Base-by-base conservation (phyloP, 2,329 filamentous ascomycete species). In the Chaetomiaceae sp. region DNA sequence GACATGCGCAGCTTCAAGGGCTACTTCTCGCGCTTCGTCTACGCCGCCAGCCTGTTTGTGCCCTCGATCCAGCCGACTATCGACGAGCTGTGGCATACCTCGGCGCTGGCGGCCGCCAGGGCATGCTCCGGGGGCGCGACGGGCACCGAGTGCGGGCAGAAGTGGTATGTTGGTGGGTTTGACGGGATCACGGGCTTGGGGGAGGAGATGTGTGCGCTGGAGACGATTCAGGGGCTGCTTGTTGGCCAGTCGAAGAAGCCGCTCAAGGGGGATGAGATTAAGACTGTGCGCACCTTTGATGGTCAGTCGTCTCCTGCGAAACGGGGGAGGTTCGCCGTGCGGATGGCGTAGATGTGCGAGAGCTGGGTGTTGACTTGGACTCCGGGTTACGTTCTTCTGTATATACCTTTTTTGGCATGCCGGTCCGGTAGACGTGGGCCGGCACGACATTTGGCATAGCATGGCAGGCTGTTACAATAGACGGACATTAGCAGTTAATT, bases 1-100 rank as follows among this genome's bases (percentile, higher is more conserved):
- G 84, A 88, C 67, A 83, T 84, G 75, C 78, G 76, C 61, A 82
- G 80, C 8, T 87, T 85, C 77, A 89, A 89, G 70, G 84, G 77
- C 39, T 85, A 84, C 65, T 74, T 87, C 27, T 74, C 82, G 23
- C 81, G 83, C 51, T 85, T 83, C 71, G 79, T 86, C 72, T 84
- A 78, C 70, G 74, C 78, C 42, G 76, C 81, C 3, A 74, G 80
- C 31, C 65, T 76, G 47, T 73, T 85, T 69, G 73, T 82, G 54
- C 81, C 84, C 9, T 76, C 75, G 19, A 77, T 84, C 19, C 68
- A 70, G 3, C 51, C 68, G 3, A 69, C 72, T 4, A 73, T 87
- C 43, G 69, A 74, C 46, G 65, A 67, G 2, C 68, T 79, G 42
- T 74, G 87, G 38, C 65, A 70, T 5, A 65, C 76, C 1, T 80